Evolutionary conservation across 345 rosid genomes (phyloP), one percentile per base, ranked within the genome.

Genomic region (Eucalyptus tenuipes): DNA sequence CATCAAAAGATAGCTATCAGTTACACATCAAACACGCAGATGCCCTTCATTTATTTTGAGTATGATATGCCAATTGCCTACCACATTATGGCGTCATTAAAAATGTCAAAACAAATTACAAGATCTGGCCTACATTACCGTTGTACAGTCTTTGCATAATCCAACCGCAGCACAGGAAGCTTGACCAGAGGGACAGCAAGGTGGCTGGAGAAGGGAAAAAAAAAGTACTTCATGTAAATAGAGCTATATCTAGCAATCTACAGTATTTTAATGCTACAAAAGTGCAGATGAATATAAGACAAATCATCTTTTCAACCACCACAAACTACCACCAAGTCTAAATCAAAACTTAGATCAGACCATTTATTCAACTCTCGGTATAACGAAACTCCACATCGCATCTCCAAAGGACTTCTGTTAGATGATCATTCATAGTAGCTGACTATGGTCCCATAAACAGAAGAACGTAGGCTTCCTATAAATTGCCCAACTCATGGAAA

Each of bases 111-210:
- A 87, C 75, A 50, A 82, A 61, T 81, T 31, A 64, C 53, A 71
- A 89, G 24, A 61, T 48, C 87, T 61, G 79, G 86, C 25, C 59
- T 49, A 42, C 55, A 85, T 94, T 96, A 98, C 99, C 95, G 99
- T 98, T 61, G 99, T 98, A 89, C 99, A 98, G 85, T 98, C 99
- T 93, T 95, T 95, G 95, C 99, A 98, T 18, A 91, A 93, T 93
- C 94, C 99, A 91, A 92, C 91, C 61, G 95, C 87, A 87, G 93
- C 92, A 90, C 99, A 98, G 84, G 96, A 89, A 79, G 88, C 89
- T 89, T 93, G 90, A 89, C 89, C 94, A 89, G 95, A 50, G 88
- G 96, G 59, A 89, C 99, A 96, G 92, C 99, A 97, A 88, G 99
- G 99, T 92, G 97, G 94, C 99, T 98, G 92, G 71, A 95, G 57